Conservation (phyloP, 495 filamentous ascomycete species). For the Pyronema domesticum region DNA sequence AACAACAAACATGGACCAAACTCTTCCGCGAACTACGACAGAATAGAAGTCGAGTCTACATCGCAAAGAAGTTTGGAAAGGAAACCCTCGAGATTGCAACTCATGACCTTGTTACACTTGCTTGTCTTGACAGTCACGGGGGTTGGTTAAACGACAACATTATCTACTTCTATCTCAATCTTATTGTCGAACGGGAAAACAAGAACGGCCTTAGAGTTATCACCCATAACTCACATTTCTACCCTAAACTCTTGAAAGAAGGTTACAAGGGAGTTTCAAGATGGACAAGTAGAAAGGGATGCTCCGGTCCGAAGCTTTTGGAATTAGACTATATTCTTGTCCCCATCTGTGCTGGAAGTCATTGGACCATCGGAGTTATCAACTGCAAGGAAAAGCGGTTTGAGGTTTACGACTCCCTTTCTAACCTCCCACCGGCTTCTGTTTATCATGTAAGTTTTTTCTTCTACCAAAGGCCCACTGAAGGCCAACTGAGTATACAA, state of each 20-base stretch:
- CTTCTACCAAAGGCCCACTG: conserved; percentile 3
- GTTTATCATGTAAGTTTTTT: not conserved
- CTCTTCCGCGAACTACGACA: not conserved
- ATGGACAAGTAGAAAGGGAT: not conserved
- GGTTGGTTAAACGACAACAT: conserved; percentile 22
- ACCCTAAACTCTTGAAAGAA: not conserved
- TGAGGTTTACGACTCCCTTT: conserved; percentile 21
- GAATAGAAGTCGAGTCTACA: not conserved
- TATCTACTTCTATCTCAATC: conserved; percentile 18
- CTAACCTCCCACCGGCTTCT: not conserved
- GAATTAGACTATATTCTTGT: conserved; percentile 17
- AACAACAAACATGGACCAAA: too few species aligned
- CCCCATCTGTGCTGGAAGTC: conserved; percentile 12
- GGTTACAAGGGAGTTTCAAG: conserved; percentile 9
- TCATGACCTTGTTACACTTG: not conserved
- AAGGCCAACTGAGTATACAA: not conserved
- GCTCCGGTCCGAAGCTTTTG: conserved; percentile 8
- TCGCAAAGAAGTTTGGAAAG: not conserved
- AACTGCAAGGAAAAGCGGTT: conserved; percentile 18
- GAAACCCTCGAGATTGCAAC: not conserved
- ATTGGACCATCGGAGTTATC: conserved; percentile 20
- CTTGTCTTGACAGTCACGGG: not conserved
- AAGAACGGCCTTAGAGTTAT: conserved; percentile 7
- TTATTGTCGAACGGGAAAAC: conserved; percentile 13
- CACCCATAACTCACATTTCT: conserved; percentile 16